Percentiles rank a stretch among this genome's conserved stretches.
Evolutionary conservation across 2,329 filamentous ascomycete genomes (phyloP).

Genomic region (Aureobasidium sp.): DNA sequence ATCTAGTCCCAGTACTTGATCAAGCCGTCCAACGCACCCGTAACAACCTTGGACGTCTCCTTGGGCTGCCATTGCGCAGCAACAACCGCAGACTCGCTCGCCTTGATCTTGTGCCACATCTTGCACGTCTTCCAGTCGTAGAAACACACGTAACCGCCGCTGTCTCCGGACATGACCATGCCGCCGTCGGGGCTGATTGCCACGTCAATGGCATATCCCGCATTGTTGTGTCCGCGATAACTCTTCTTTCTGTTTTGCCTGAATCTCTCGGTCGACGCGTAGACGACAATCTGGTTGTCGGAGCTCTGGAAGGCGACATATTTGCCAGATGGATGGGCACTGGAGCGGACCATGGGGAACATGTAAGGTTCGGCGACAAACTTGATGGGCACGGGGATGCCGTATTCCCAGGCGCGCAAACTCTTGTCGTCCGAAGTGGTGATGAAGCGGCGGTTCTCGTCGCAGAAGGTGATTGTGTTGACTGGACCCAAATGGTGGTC

Average conservation of each 20-base stretch:
- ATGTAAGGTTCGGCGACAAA: constrained; percentile 79
- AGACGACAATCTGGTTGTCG: constrained; percentile 96
- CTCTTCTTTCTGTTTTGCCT: constrained; percentile 95
- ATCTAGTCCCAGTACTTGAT: constrained; percentile 86
- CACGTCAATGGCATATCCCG: constrained; percentile 86
- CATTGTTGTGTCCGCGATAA: constrained; percentile 92
- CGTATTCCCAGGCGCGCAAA: constrained; percentile 94
- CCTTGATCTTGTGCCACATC: constrained; percentile 94
- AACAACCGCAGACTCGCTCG: constrained; percentile 74
- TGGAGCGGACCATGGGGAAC: constrained; percentile 86
- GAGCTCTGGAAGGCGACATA: constrained; percentile 89
- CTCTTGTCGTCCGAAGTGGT: constrained; percentile 97
- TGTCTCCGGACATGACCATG: constrained; percentile 82
- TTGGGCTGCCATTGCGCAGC: constrained; percentile 94
- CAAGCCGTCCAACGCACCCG: constrained; percentile 79
- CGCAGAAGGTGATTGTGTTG: constrained; percentile 95
- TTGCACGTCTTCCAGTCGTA: constrained; percentile 99
- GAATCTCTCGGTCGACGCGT: constrained; percentile 91
- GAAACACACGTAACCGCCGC: constrained; percentile 83
- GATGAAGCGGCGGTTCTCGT: constrained; percentile 91
- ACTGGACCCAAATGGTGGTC: constrained; percentile 96
- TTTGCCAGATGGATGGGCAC: constrained; percentile 81
- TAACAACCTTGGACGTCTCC: constrained; percentile 89
- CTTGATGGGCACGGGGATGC: constrained; percentile 96
- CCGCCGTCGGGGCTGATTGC: constrained; percentile 85